Evolutionary conservation across 495 filamentous ascomycete genomes (phyloP).

Genomic region (Articulospora tetracladia): DNA sequence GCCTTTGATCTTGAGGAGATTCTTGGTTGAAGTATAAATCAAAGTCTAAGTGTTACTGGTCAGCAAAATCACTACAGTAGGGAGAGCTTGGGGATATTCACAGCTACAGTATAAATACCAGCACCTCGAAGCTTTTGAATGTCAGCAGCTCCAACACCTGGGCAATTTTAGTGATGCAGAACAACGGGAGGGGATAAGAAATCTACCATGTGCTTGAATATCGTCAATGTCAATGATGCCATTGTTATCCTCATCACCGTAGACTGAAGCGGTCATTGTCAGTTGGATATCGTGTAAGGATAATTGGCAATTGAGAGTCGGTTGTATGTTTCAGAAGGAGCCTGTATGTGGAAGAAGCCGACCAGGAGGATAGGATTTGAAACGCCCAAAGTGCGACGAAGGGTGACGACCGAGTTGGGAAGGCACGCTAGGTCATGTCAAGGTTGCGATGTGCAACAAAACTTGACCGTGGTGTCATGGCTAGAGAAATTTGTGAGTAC

Average conservation of each 20-base stretch:
- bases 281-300: not conserved
- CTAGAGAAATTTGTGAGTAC: too few species aligned
- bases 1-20: constrained; percentile 70
- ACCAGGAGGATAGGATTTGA: not conserved
- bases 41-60: constrained; percentile 46
- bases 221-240: constrained; percentile 66
- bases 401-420: not conserved
- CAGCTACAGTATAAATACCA: constrained; percentile 69
- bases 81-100: constrained; percentile 27
- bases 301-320: too few species aligned
- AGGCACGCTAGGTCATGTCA: not conserved
- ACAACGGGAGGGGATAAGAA: constrained; percentile 29
- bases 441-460: not conserved
- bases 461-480: too few species aligned
- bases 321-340: not conserved
- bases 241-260: constrained; percentile 19
- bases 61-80: not conserved
- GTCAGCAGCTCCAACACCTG: constrained; percentile 69
- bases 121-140: constrained; percentile 71
- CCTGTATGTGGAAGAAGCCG: not conserved
- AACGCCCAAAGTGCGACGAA: not conserved
- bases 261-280: constrained; percentile 8
- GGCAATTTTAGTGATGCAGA: constrained; percentile 11
- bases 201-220: constrained; percentile 70
- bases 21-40: constrained; percentile 60